Percentiles rank a stretch among this genome's conserved stretches.
phyloP scores from a whole-genome alignment of 179 eudicot species.

The Camellia oleifera region DNA sequence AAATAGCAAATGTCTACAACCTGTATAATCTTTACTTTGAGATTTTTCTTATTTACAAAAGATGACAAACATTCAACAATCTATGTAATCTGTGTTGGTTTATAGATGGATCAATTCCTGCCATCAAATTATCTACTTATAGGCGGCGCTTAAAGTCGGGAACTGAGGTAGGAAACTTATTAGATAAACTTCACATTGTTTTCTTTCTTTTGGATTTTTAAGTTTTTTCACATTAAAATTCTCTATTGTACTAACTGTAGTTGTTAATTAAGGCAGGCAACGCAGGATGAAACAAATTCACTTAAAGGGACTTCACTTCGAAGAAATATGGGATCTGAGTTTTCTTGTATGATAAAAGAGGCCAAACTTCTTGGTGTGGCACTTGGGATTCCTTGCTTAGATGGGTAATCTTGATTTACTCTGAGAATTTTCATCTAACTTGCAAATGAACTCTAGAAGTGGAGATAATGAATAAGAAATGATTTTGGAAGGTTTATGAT shows the following conservation, averaged over 20 bases:
- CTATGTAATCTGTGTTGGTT: neutral
- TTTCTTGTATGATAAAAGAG: constrained; percentile 89
- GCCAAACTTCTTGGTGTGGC: constrained; percentile 71
- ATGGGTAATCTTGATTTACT: constrained; percentile 55
- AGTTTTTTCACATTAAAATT: neutral
- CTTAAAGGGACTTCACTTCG: constrained; percentile 44
- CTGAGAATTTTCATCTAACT: neutral
- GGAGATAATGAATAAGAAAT: neutral
- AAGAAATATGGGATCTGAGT: constrained; percentile 90
- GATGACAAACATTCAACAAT: neutral
- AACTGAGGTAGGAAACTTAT: constrained; percentile 44
- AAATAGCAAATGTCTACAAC: neutral
- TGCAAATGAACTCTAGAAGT: neutral
- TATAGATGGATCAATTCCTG: constrained; percentile 92
- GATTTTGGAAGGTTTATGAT: neutral
- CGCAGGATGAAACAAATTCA: constrained; percentile 45
- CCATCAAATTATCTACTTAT: constrained; percentile 77
- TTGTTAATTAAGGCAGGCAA: constrained; percentile 43
- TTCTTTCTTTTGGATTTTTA: neutral
- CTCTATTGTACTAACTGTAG: constrained; percentile 4
- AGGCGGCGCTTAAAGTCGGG: constrained; percentile 69
- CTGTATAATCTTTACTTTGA: neutral
- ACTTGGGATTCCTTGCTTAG: constrained; percentile 87
- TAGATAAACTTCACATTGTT: neutral
- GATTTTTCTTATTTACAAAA: neutral